Evolutionary conservation across 2,329 filamentous ascomycete species (phyloP).

Genomic region (Tothia fuscella): DNA sequence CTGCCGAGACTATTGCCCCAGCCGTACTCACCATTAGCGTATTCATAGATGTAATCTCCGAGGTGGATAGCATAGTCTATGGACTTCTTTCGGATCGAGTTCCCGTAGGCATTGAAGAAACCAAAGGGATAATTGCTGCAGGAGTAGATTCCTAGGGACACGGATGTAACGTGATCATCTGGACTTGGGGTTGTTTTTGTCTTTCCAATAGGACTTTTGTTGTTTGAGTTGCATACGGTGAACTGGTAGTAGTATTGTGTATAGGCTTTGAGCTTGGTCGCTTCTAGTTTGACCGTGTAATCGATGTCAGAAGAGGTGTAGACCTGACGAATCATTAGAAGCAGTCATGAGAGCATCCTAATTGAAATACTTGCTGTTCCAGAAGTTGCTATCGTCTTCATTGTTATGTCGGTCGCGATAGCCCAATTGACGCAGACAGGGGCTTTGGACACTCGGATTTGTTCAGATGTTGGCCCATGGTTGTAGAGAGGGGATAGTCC

Average conservation of each 20-base stretch:
- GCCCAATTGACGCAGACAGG: constrained; percentile 58
- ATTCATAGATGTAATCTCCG: constrained; percentile 34
- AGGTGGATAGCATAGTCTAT: constrained; percentile 20
- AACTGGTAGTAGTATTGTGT: constrained; percentile 63
- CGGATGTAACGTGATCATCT: constrained; percentile 42
- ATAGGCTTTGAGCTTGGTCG: constrained; percentile 47
- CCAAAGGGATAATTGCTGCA: constrained; percentile 29
- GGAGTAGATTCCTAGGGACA: constrained; percentile 58
- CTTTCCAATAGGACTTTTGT: constrained; percentile 49
- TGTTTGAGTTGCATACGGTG: constrained; percentile 51
- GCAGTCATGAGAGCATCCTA: no score
- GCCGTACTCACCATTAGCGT: constrained; percentile 25
- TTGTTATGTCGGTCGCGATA: constrained; percentile 39
- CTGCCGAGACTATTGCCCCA: constrained; percentile 23
- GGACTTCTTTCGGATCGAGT: constrained; percentile 13
- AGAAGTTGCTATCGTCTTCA: constrained; percentile 37
- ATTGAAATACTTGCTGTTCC: no score
- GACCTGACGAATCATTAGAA: no score
- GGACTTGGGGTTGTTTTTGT: constrained; percentile 57
- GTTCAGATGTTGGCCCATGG: constrained; percentile 35
- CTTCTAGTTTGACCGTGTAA: constrained; percentile 64
- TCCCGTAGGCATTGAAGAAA: constrained; percentile 25
- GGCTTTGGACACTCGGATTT: constrained; percentile 41
- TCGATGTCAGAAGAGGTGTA: constrained; percentile 65
- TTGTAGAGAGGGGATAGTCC: constrained; percentile 43